Evolutionary conservation across 2,329 filamentous ascomycete genomes (phyloP), one percentile per base, ranked within the genome.

Genomic region (Colletotrichum gloeosporioides): DNA sequence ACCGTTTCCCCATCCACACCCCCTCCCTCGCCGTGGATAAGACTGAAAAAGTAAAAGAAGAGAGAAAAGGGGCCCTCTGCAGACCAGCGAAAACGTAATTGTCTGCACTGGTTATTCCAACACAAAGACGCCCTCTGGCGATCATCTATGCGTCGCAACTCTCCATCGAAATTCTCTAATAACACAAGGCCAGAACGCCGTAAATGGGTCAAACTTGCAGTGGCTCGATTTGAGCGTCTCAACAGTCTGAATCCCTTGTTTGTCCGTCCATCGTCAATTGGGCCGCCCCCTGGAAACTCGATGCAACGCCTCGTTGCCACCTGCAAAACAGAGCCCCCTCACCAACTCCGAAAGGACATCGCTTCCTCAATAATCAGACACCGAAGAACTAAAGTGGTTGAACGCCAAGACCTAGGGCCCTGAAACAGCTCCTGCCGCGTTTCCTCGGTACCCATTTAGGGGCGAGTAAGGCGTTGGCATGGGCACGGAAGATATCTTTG

Each of bases 141-240:
- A 69, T 69, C 74, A 76, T 73, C 73, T 76, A 76, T 59, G 74
- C 59, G 71, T 63, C 36, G 49, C 31, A 65, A 69, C 34, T 57
- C 49, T 66, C 64, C 65, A 44, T 34, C 59, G 29, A 64, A 64
- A 64, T 31, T 59, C 57, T 69, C 71, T 76, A 76, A 32, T 74
- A 76, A 76, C 74, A 76, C 74, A 76, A 59, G 36, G 70, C 65
- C 74, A 69, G 65, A 76, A 76, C 74, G 71, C 71, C 70, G 44
- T 34, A 73, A n/a, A 74, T 31, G 25, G 57, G 49, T 18, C 32
- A 49, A 27, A 49, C 63, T 32, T 32, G 32, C 63, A 34, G 25
- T 34, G n/a, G 31, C 59, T 36, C 59, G 44, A 9, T 22, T 22
- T 44, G 49, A 59, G 32, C 32, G 53, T 27, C 25, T 36, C n/a